Evolutionary conservation across 129 eudicot species (phyloP), one percentile per base, ranked within the genome.

Genomic region (Pseudognaphalium luteoalbum): DNA sequence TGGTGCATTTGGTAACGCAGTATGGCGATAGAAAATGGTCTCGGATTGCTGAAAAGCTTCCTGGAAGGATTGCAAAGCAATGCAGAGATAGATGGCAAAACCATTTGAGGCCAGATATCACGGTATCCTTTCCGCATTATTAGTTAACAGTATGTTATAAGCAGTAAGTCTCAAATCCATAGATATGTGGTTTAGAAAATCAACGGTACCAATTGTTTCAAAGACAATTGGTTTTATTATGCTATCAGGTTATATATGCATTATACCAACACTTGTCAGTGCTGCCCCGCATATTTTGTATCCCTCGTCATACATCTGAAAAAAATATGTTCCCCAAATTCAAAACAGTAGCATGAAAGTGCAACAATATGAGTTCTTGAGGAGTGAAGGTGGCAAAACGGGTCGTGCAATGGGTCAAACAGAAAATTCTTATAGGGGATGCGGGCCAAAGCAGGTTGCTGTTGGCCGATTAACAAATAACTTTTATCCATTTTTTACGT

Each of bases 51-150:
- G 83, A 83, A 77, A 72, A 84, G 87, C 81, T 91, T 76, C 82
- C 83, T 6, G 96, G 96, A 42, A 91, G 96, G 66, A 79, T 83
- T 17, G 96, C 93, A 34, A 91, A 91, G 81, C 96, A 91, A 65
- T 86, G 93, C 37, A 85, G 96, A 63, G 96, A 91, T 47, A 81
- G 96, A 81, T 91, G 93, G 89, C 90, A 88, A 82, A 91, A 91
- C 74, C 96, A 91, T 81, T 76, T 91, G 60, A 76, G 86, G 63
- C 93, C 96, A 1, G 84, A 88, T 60, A 84, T 90, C 2, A 88
- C 90, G 88, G 96, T 90, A 72, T 73, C 68, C 54, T 75, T 71
- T 66, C 19, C 28, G 39, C 50, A 56, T 39, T 6, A 30, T 66
- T 56, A 39, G 3, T 41, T 9, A 21, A 34, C 37, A 34, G 7